Evolutionary conservation across 2,329 filamentous ascomycete species (phyloP).

Genomic region (Diaporthe velutina): DNA sequence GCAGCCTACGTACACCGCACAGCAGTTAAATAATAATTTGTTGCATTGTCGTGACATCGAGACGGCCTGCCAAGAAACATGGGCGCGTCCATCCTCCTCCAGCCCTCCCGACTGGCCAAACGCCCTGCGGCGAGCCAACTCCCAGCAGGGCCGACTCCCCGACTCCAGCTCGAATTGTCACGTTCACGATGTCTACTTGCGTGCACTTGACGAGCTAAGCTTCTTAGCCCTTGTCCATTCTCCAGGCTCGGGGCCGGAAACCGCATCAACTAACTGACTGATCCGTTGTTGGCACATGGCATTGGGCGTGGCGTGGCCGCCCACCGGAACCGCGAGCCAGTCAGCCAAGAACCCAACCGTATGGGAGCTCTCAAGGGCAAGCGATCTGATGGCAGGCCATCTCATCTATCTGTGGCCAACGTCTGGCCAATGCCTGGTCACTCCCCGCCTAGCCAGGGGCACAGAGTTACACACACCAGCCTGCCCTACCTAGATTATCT

Average conservation of each 20-base stretch:
- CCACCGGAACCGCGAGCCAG: neutral
- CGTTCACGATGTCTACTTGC: neutral
- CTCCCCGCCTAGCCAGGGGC: conserved; percentile 22
- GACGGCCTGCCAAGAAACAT: conserved; percentile 10
- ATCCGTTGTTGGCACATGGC: conserved; percentile 23
- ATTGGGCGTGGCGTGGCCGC: conserved; percentile 2
- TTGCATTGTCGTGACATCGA: neutral
- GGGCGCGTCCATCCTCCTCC: neutral
- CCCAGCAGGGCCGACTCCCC: conserved; percentile 26
- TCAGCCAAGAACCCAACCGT: neutral
- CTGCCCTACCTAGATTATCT: conserved; percentile 18
- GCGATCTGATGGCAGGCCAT: neutral
- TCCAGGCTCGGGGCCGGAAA: neutral
- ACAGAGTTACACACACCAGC: neutral
- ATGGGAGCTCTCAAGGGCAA: neutral
- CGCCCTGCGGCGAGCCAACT: neutral
- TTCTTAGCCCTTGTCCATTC: conserved; percentile 15
- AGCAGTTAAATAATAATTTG: neutral
- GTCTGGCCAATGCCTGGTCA: conserved; percentile 13
- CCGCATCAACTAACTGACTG: neutral
- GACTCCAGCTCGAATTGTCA: neutral
- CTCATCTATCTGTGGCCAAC: neutral
- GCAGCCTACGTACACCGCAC: neutral
- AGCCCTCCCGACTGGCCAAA: conserved; percentile 15
- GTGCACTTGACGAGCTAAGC: conserved; percentile 21